Base-by-base conservation (phyloP, 352 stramenopile species). In the Phytophthora europaea region DNA sequence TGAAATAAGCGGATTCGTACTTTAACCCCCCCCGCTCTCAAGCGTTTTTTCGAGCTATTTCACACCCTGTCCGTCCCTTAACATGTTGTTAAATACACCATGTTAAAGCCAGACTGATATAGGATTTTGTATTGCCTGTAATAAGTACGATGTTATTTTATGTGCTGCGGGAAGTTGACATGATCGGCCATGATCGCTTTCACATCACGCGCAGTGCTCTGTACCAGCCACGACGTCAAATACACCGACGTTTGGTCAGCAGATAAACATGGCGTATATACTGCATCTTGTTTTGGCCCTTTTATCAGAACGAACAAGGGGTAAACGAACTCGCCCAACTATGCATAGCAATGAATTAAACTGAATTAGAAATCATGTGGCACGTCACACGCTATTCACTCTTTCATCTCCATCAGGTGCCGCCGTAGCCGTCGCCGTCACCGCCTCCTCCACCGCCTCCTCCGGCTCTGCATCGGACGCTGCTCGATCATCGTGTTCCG, bases 131-230 rank as follows among this genome's bases (percentile, higher is more conserved):
- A 61, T 22, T 22, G 55, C 9, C 55, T 51, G 22, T 12, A 5
- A 47, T 64, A 64, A 64, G 43, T 64, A 64, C 43, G 43, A 53
- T 26, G 22, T 4, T 3, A 28, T 53, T 64, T 26, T 64, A 16
- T 64, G 15, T 10, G 43, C 23, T n/a, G 18, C 57, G 57, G 26
- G 38, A 53, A 33, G 57, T 3, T 64, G 13, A 3, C 23, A 1
- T 43, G 36, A 43, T 43, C 36, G 36, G 36, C 9, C 13, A 43
- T 10, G 13, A 43, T 43, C 36, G 36, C 36, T 43, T 43, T 16
- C 36, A 43, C 36, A 43, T 15, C 13, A 43, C 13, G 36, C 36
- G 36, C 36, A 43, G 9, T 16, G 36, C 6, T 10, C 36, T 43
- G 36, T 43, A 16, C 36, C 36, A 43, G 9, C 36, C 9, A 43